Evolutionary conservation across 2,329 filamentous ascomycete genomes (phyloP).

Genomic region (Didymella glomerata): DNA sequence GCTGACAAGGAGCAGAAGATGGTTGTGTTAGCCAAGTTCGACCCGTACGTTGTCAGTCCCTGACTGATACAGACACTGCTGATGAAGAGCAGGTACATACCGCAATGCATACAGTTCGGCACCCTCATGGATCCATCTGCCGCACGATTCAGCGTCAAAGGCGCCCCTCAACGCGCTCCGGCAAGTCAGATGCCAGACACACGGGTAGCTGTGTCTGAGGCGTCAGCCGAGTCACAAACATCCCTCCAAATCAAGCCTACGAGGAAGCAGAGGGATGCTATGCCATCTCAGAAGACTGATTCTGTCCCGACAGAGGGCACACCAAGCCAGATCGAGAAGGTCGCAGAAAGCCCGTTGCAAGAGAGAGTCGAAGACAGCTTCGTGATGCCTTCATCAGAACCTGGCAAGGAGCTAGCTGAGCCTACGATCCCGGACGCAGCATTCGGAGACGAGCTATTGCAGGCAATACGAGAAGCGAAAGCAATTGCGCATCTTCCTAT

Average conservation of each 20-base stretch:
- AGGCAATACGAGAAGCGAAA: conserved; percentile 70
- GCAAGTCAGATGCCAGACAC: conserved; percentile 4
- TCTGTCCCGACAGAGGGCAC: conserved; percentile 51
- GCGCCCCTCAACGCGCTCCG: conserved; percentile 49
- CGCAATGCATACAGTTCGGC: conserved; percentile 55
- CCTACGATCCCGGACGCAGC: conserved; percentile 17
- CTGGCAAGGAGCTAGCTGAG: conserved; percentile 1
- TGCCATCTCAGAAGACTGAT: conserved; percentile 45
- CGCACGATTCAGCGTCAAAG: conserved; percentile 67
- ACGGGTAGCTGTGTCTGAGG: conserved; percentile 6
- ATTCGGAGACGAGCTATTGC: conserved; percentile 65
- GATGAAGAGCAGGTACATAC: conserved; percentile 34
- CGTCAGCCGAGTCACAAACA: conserved; percentile 29
- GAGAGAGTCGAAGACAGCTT: conserved; percentile 47
- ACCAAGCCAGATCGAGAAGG: conserved; percentile 18
- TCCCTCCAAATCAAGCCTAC: conserved; percentile 63
- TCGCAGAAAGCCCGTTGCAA: conserved; percentile 14
- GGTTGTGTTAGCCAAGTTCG: conserved; percentile 60
- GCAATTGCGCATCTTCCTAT: conserved; percentile 65
- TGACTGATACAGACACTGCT: background rate
- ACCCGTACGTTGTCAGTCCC: conserved; percentile 40
- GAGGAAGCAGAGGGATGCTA: conserved; percentile 52
- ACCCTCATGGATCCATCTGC: conserved; percentile 62
- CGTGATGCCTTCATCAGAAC: conserved; percentile 24
- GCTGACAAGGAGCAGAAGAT: conserved; percentile 37